These are phyloP conservation scores for Phytopythium sindhum DNA, from an alignment of 352 stramenopile species.

Conservation along the genomic window DNA sequence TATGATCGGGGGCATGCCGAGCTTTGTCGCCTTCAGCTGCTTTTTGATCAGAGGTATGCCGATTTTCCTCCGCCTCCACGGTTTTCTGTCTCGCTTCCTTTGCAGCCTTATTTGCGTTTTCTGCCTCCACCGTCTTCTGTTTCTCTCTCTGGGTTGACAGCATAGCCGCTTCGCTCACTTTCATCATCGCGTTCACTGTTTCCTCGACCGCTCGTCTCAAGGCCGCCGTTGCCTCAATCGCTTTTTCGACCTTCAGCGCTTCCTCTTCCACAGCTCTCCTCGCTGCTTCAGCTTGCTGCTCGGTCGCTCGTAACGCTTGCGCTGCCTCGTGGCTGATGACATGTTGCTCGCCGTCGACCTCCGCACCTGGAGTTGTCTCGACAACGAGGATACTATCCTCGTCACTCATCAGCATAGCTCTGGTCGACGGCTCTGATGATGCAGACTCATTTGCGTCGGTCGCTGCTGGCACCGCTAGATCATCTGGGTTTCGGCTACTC, in stretches of 20 bases:
- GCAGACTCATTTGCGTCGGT: not conserved
- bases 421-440: not conserved
- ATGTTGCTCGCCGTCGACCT: not conserved
- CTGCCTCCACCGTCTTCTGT: not conserved
- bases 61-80: not conserved
- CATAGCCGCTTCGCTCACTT: not conserved
- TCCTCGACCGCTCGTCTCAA: not conserved
- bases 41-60: not conserved
- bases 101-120: not conserved
- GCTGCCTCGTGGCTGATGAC: not conserved
- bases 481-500: not conserved
- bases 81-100: not conserved
- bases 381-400: not conserved
- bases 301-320: not conserved
- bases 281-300: not conserved
- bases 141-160: not conserved
- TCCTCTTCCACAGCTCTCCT: not conserved
- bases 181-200: conserved; percentile 2
- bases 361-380: not conserved
- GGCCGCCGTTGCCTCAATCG: not conserved
- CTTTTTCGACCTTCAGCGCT: not conserved
- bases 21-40: not conserved
- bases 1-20: not conserved
- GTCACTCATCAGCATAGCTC: not conserved
- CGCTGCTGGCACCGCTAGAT: not conserved